Evolutionary conservation across 2,329 filamentous ascomycete species (phyloP).

Genomic region (Trematosphaeria pertusa): DNA sequence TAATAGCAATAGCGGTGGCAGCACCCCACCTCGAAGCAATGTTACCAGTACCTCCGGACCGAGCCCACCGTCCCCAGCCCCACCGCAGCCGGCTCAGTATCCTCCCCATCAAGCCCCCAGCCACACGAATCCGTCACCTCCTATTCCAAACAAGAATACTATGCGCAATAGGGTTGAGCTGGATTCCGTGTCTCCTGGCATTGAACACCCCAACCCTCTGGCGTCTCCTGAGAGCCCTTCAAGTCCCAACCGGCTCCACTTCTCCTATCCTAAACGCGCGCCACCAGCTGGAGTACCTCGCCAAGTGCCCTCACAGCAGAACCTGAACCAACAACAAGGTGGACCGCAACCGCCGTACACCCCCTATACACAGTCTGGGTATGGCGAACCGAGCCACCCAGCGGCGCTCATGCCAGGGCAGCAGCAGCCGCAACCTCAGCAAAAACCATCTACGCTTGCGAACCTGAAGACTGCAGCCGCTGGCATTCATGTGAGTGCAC

Average conservation of each 20-base stretch:
- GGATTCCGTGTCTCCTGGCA: slow-evolving; percentile 40
- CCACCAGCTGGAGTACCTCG: slow-evolving; percentile 42
- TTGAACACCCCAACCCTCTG: slow-evolving; percentile 43
- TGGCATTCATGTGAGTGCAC: slow-evolving; percentile 47
- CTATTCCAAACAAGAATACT: slow-evolving; percentile 44
- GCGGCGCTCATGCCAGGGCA: slow-evolving; percentile 32
- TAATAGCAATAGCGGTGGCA: slow-evolving; percentile 11
- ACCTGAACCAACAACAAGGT: slow-evolving; percentile 1
- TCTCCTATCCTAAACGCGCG: slow-evolving; percentile 43
- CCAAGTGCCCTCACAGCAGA: slow-evolving; percentile 27
- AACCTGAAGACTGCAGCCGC: slow-evolving; percentile 44
- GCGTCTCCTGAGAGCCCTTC: slow-evolving; percentile 33
- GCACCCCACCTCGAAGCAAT: slow-evolving; percentile 23
- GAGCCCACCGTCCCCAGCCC: slow-evolving; percentile 40
- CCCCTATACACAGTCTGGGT: no score
- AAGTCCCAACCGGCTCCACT: slow-evolving; percentile 40
- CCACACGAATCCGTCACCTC: slow-evolving; percentile 31
- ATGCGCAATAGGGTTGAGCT: slow-evolving; percentile 45
- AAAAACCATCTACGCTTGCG: slow-evolving; percentile 35
- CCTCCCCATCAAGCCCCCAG: slow-evolving; percentile 9
- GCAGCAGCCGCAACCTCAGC: slow-evolving; percentile 22
- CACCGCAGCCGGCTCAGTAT: slow-evolving; percentile 17
- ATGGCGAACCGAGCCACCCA: slow-evolving; percentile 25
- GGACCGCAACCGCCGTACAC: neutral
- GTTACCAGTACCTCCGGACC: slow-evolving; percentile 43